Conservation (phyloP, 108 stramenopile genomes). For the Skeletonema marinoi region DNA sequence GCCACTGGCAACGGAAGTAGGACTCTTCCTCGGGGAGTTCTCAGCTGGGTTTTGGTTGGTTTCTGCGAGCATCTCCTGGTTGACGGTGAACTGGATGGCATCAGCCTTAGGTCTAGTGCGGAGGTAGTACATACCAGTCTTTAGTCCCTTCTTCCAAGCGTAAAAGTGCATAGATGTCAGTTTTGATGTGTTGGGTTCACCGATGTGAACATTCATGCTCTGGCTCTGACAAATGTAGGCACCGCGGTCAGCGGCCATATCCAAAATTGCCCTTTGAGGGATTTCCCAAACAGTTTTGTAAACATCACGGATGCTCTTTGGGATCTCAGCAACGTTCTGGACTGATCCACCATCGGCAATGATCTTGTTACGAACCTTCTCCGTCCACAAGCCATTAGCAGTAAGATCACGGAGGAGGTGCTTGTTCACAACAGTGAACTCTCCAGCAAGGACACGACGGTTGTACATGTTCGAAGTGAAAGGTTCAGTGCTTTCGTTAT, state of each 20-base stretch:
- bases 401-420: constrained; percentile 97
- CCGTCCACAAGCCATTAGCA: constrained; percentile 94
- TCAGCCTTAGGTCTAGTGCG: constrained; percentile 99
- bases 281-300: constrained; percentile 99
- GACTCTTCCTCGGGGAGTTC: constrained; percentile 40
- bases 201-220: constrained; percentile 98
- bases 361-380: constrained; percentile 93
- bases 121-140: constrained; percentile 99
- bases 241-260: constrained; percentile 99
- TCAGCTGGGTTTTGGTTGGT: constrained; percentile 47
- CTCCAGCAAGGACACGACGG: constrained; percentile 98
- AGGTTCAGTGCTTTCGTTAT: constrained; percentile 99
- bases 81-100: constrained; percentile 99
- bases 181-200: constrained; percentile 92
- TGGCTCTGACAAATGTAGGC: constrained; percentile 99
- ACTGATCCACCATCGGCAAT: constrained; percentile 98
- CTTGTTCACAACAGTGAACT: constrained; percentile 99
- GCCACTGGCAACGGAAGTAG: constrained; percentile 17
- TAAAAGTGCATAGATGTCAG: constrained; percentile 98
- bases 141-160: constrained; percentile 97
- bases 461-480: constrained; percentile 99
- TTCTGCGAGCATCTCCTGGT: constrained; percentile 84
- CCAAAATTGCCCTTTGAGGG: constrained; percentile 91
- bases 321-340: constrained; percentile 92
- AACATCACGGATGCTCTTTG: constrained; percentile 90